phyloP scores from a whole-genome alignment of 2,329 filamentous ascomycete species.

The Alternaria solani region DNA sequence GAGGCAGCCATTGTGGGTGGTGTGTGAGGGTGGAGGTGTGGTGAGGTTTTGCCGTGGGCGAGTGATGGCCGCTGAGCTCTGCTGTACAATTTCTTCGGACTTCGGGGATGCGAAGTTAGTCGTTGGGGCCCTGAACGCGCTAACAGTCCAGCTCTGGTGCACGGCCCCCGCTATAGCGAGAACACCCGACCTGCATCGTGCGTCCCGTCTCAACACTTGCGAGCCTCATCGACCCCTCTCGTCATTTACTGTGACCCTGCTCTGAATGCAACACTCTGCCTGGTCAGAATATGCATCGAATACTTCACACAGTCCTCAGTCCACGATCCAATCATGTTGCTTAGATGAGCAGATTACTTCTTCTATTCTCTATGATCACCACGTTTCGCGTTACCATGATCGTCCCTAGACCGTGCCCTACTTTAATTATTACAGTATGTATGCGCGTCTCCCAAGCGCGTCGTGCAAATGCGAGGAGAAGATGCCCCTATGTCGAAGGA shows the following conservation, averaged over 20 bases:
- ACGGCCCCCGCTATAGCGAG: conserved; percentile 15
- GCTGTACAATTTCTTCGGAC: conserved; percentile 35
- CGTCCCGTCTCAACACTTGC: not conserved
- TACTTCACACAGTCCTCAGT: too few relatives aligned
- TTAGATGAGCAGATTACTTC: conserved; percentile 6
- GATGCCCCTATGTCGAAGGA: conserved; percentile 24
- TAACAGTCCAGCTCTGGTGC: conserved; percentile 19
- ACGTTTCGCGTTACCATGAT: conserved; percentile 35
- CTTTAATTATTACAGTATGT: conserved; percentile 40
- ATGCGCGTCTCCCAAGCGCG: conserved; percentile 27
- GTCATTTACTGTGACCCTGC: not conserved
- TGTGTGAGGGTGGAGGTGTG: conserved; percentile 25
- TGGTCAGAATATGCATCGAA: not conserved
- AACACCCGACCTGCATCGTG: conserved; percentile 16
- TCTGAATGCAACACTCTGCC: too few relatives aligned
- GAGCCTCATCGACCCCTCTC: not conserved
- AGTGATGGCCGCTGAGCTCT: conserved; percentile 37
- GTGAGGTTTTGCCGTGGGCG: conserved; percentile 32
- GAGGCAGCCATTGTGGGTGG: conserved; percentile 62
- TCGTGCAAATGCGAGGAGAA: conserved; percentile 26
- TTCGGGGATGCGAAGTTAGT: conserved; percentile 30
- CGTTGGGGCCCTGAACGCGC: conserved; percentile 23
- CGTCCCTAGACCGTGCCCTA: conserved; percentile 22
- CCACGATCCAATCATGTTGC: not conserved
- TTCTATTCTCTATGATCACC: conserved; percentile 13